phyloP scores from a whole-genome alignment of 2,329 filamentous ascomycete genomes.

The Penicillium concentricum region DNA sequence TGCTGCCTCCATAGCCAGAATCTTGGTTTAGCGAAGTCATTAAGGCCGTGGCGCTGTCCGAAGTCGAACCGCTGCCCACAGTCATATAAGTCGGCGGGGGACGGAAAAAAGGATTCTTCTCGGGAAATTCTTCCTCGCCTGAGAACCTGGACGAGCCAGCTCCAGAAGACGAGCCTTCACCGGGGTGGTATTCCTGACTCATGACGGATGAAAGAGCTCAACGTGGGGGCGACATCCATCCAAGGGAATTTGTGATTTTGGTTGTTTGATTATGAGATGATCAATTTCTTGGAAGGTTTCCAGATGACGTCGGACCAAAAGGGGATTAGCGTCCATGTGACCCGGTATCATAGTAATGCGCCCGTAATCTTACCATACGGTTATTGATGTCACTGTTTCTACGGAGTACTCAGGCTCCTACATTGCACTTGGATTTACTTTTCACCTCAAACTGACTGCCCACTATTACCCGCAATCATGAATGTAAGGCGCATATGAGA shows the following conservation, averaged over 20 bases:
- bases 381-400: slow-evolving; percentile 29
- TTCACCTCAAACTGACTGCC: background rate
- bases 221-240: slow-evolving; percentile 16
- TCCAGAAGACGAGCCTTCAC: slow-evolving; percentile 33
- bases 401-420: slow-evolving; percentile 5
- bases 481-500: slow-evolving; percentile 36
- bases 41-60: slow-evolving; percentile 75
- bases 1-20: slow-evolving; percentile 87
- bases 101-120: slow-evolving; percentile 29
- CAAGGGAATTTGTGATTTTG: slow-evolving; percentile 6
- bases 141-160: slow-evolving; percentile 37
- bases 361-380: slow-evolving; percentile 14
- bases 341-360: slow-evolving; percentile 14
- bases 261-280: slow-evolving; percentile 20
- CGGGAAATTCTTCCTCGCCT: slow-evolving; percentile 26
- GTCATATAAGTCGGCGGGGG: slow-evolving; percentile 73
- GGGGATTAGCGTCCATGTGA: slow-evolving; percentile 30
- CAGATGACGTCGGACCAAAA: slow-evolving; percentile 21
- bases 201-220: slow-evolving; percentile 28
- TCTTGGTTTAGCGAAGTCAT: slow-evolving; percentile 81
- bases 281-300: slow-evolving; percentile 19
- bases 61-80: slow-evolving; percentile 77
- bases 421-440: slow-evolving; percentile 6
- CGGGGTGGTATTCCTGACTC: slow-evolving; percentile 45
- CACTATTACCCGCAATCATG: slow-evolving; percentile 27